A percentile compares a stretch with the other conserved stretches of the same genome.
phyloP scores from a whole-genome alignment of 83 land plant species.

The Thuja plicata region DNA sequence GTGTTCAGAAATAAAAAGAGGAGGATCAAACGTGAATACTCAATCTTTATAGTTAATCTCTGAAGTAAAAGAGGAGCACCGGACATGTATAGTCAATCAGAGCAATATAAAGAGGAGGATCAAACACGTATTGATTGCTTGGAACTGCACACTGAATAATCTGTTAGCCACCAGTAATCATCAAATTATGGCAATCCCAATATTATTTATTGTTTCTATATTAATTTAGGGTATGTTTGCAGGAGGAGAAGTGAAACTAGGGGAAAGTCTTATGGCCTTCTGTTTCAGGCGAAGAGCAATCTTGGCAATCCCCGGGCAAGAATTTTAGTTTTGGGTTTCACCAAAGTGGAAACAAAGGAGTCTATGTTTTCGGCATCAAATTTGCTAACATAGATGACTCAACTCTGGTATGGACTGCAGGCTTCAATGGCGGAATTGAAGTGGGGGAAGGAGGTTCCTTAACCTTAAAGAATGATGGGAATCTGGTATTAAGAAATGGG shows the following conservation, averaged over 20 bases:
- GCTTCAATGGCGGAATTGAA: conserved; percentile 5
- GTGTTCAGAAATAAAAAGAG: too few species aligned
- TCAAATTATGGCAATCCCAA: not conserved
- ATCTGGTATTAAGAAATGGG: conserved; percentile 40
- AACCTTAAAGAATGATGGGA: conserved; percentile 27
- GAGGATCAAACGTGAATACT: too few species aligned
- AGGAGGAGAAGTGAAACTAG: conserved; percentile 16
- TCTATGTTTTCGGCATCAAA: conserved; percentile 24
- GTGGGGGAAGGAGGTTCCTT: conserved; percentile 32
- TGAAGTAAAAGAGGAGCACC: too few species aligned
- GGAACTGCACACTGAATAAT: too few species aligned
- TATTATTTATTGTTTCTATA: not conserved
- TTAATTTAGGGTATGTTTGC: not conserved
- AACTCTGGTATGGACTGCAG: conserved; percentile 38
- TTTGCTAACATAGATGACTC: conserved; percentile 9
- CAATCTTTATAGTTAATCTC: too few species aligned
- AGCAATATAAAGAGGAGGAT: too few species aligned
- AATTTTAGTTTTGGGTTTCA: conserved; percentile 36
- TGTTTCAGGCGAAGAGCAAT: conserved; percentile 3
- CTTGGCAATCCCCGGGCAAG: conserved; percentile 43
- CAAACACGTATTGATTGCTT: too few species aligned
- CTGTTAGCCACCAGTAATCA: not conserved
- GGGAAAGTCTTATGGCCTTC: conserved; percentile 36
- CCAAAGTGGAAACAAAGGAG: not conserved
- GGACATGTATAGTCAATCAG: too few species aligned